phyloP scores from a whole-genome alignment of 148 eudicot species.

The Rhododendron griersonianum region DNA sequence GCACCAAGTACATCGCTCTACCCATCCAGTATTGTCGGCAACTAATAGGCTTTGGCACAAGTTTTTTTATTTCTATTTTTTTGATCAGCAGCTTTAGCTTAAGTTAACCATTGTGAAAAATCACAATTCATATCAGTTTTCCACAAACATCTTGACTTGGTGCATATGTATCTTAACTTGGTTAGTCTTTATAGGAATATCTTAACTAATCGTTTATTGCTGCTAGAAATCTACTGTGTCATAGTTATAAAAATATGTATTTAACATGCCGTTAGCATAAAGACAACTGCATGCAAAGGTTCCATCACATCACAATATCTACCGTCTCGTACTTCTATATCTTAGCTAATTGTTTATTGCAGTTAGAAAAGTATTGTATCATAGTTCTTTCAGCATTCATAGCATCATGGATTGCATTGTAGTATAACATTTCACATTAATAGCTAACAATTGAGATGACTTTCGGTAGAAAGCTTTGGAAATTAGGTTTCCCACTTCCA shows the following conservation, averaged over 20 bases:
- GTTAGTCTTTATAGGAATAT: neutral
- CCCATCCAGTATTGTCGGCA: neutral
- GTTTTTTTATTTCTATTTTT: too few relatives aligned
- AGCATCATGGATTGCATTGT: slow-evolving; percentile 1
- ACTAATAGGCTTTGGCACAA: neutral
- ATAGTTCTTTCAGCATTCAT: slow-evolving; percentile 30
- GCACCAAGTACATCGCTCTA: neutral
- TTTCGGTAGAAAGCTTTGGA: too few relatives aligned
- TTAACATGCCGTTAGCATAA: neutral
- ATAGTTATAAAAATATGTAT: neutral
- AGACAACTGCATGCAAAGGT: neutral
- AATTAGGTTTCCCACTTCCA: too few relatives aligned
- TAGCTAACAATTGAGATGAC: too few relatives aligned
- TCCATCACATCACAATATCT: neutral
- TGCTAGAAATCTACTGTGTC: neutral
- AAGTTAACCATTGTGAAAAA: neutral
- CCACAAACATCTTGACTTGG: neutral
- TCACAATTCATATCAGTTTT: neutral
- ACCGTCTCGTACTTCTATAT: too few relatives aligned
- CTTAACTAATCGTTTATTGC: neutral
- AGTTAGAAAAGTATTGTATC: neutral
- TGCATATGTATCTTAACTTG: neutral
- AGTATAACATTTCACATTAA: neutral
- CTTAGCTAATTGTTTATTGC: neutral
- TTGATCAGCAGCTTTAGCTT: too few relatives aligned